Conservation (phyloP, 805 yeast genomes). For the Sungouiozyma ichnusensis region DNA sequence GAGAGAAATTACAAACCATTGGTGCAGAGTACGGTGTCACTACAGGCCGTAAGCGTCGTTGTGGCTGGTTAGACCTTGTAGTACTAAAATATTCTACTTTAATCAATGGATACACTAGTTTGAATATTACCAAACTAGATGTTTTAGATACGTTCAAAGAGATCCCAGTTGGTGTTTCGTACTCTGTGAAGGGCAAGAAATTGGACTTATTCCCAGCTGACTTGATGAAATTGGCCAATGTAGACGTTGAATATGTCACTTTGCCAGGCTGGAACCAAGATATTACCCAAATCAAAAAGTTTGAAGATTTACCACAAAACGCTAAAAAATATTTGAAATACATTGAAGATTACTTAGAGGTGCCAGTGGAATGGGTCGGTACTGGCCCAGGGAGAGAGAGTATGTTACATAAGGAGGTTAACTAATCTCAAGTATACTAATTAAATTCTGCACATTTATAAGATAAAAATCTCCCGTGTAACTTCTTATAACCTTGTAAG, state of each 20-base stretch:
- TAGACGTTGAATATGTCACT: constrained; percentile 84
- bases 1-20: constrained; percentile 77
- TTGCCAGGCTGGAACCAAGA: constrained; percentile 91
- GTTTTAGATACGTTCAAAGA: constrained; percentile 85
- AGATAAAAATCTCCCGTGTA: too few species aligned
- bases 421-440: constrained; percentile 6
- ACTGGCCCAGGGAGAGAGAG: constrained; percentile 96
- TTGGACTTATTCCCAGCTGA: constrained; percentile 88
- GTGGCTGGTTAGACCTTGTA: constrained; percentile 98
- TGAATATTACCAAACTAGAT: constrained; percentile 92
- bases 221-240: constrained; percentile 67
- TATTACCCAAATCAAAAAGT: constrained; percentile 60
- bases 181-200: constrained; percentile 66
- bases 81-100: constrained; percentile 83
- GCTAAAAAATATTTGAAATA: constrained; percentile 76
- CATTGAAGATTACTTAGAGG: constrained; percentile 75
- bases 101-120: constrained; percentile 89
- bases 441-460: too few species aligned
- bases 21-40: constrained; percentile 98
- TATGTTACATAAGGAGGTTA: constrained; percentile 54
- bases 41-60: constrained; percentile 97
- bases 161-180: constrained; percentile 79
- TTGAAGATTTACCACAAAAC: constrained; percentile 74
- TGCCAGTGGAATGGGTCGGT: constrained; percentile 94
- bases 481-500: too few species aligned